These are phyloP conservation scores for Leishmania gerbilli DNA, from an alignment of 208 protist genomes.

Conservation along the genomic window DNA sequence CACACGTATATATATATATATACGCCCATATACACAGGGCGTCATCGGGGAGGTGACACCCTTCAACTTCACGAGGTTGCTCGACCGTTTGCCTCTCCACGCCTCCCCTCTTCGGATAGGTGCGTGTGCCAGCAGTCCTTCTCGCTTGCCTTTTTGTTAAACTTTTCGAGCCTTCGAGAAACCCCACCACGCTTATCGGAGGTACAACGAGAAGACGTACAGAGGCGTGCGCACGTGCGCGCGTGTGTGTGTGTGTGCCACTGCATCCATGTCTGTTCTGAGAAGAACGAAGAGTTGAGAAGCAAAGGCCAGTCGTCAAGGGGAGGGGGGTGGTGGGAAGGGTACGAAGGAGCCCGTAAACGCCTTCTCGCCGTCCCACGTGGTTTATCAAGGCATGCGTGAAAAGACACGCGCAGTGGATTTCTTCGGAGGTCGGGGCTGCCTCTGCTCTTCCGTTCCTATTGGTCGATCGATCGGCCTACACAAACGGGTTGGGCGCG, in stretches of 20 bases:
- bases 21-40: neutral
- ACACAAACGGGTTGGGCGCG: slow-evolving; percentile 40
- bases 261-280: neutral
- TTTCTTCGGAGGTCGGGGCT: neutral
- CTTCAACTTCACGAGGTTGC: neutral
- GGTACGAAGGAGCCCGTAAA: neutral
- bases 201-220: neutral
- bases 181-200: neutral
- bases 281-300: neutral
- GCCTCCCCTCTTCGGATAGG: neutral
- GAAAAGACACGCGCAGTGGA: neutral
- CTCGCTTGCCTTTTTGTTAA: too few relatives aligned
- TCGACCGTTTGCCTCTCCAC: neutral
- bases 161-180: too few relatives aligned
- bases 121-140: neutral
- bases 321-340: neutral
- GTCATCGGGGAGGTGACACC: neutral
- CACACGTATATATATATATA: neutral
- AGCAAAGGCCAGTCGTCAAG: neutral
- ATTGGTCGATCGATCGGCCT: neutral
- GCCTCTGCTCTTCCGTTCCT: neutral
- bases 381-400: neutral
- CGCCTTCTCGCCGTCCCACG: neutral
- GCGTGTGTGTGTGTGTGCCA: neutral
- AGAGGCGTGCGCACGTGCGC: neutral